phyloP scores from a whole-genome alignment of 768 basidiomycete genomes.

The Plicaturopsis crispa region DNA sequence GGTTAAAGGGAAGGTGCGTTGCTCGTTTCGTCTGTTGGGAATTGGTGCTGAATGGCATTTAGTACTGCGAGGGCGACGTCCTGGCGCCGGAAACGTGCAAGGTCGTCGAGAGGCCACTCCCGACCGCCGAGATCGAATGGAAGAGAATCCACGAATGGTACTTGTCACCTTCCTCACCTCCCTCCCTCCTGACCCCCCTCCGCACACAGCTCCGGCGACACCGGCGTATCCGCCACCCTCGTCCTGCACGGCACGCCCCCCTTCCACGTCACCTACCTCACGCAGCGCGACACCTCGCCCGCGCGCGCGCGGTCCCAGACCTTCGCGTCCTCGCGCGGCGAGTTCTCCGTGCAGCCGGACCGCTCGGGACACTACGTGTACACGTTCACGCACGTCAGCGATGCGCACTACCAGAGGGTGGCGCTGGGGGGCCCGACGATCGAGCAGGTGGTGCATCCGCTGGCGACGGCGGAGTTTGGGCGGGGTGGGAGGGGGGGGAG shows the following conservation, averaged over 20 bases:
- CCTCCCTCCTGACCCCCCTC: conserved; percentile 4
- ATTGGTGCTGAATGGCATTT: conserved; percentile 8
- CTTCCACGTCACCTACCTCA: conserved; percentile 75
- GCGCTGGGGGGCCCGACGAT: conserved; percentile 71
- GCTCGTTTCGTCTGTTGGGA: conserved; percentile 1
- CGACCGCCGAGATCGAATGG: conserved; percentile 83
- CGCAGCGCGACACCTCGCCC: conserved; percentile 62
- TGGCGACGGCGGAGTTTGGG: conserved; percentile 71
- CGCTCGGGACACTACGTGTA: conserved; percentile 87
- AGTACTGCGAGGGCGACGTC: conserved; percentile 78
- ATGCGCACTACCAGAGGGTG: conserved; percentile 75
- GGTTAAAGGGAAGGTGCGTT: conserved; percentile 58
- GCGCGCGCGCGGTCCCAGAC: conserved; percentile 51
- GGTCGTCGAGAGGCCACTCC: conserved; percentile 68
- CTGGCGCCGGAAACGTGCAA: conserved; percentile 75
- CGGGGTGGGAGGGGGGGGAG: conserved; percentile 38
- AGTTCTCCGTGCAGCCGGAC: conserved; percentile 80
- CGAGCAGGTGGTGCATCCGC: conserved; percentile 84
- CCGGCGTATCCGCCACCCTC: conserved; percentile 82
- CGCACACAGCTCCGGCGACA: conserved; percentile 69
- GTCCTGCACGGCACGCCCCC: conserved; percentile 86
- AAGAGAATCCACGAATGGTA: conserved; percentile 89
- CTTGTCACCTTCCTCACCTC: conserved; percentile 11
- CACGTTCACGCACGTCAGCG: conserved; percentile 71
- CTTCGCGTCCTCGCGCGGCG: conserved; percentile 66